Conservation (phyloP, 495 filamentous ascomycete species). For the Podospora anserina region DNA sequence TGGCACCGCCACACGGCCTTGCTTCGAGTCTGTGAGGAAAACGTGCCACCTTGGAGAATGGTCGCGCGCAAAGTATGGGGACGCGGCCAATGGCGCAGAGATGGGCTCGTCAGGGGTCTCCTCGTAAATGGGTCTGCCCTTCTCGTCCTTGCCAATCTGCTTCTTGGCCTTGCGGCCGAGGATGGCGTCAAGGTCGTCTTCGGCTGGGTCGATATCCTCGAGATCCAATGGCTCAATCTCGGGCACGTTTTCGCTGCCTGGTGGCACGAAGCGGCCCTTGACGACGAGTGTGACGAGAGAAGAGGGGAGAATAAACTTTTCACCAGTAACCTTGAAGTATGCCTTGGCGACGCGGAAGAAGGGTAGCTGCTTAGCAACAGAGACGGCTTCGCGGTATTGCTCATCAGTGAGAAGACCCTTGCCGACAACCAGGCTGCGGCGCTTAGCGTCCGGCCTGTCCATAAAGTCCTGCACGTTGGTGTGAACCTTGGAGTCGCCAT, state of each 20-base stretch:
- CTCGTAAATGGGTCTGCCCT: constrained; percentile 49
- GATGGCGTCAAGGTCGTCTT: constrained; percentile 86
- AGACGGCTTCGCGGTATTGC: constrained; percentile 72
- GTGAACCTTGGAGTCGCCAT: constrained; percentile 73
- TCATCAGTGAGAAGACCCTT: constrained; percentile 67
- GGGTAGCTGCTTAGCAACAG: constrained; percentile 77
- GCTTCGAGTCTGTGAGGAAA: constrained; percentile 89
- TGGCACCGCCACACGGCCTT: constrained; percentile 91
- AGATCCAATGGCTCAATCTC: constrained; percentile 72
- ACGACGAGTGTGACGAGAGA: constrained; percentile 91
- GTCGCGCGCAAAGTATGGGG: constrained; percentile 85
- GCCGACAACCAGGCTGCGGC: constrained; percentile 65
- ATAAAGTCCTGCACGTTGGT: constrained; percentile 83
- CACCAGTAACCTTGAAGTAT: constrained; percentile 97
- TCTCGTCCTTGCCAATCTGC: constrained; percentile 53
- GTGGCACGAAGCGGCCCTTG: constrained; percentile 91
- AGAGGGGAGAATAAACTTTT: constrained; percentile 87
- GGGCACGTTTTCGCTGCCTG: constrained; percentile 70
- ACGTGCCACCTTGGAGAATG: constrained; percentile 88
- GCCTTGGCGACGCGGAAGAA: constrained; percentile 82
- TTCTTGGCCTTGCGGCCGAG: constrained; percentile 71
- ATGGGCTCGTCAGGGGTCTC: constrained; percentile 56
- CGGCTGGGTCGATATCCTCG: constrained; percentile 86
- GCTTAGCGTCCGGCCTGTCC: constrained; percentile 68
- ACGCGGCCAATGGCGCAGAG: constrained; percentile 77